Evolutionary conservation across 2,329 filamentous ascomycete species (phyloP), one percentile per base, ranked within the genome.

Genomic region (Colletotrichum chlorophyti): DNA sequence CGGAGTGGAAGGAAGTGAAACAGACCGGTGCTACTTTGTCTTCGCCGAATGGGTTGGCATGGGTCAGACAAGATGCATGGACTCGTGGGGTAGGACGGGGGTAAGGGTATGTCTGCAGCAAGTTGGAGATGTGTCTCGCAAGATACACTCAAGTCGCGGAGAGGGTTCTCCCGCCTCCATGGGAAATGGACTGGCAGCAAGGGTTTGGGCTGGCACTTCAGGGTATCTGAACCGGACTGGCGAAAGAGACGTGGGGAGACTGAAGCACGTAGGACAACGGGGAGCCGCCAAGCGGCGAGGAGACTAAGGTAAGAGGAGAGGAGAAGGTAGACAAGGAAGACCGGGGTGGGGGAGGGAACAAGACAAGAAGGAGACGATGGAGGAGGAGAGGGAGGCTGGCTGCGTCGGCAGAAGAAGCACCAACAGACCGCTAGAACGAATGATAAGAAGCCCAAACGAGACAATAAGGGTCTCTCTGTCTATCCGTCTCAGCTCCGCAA

Each of bases 21-120:
- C 72, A 74, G 66, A 65, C 53, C 66, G 60, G 72, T 73, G 70
- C 69, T 66, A 74, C 72, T 61, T 52, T 48, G 49, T 37, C 48
- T 47, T 62, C 45, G 62, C 52, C 55, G 54, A 59, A 60, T 61
- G 37, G 49, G 60, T 27, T 49, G 49, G 62, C 49, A 62, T 49
- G 58, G 49, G 64, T 64, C 43, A 53, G 55, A 59, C 55, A 50
- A 50, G 55, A 55, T 55, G 51, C 51, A 59, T 59, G 37, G 51
- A 50, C 55, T 59, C 55, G 55, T 59, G 55, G 51, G 55, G 55
- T 59, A 55, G 55, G 55, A 59, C 55, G 43, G 55, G 50, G 50
- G 51, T 57, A 43, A 45, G 51, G 57, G n/a, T n/a, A 55, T 50
- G 38, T 45, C 57, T 59, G 51, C 57, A 59, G 57, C 57, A 57